Percentiles rank a stretch among this genome's conserved stretches.
Evolutionary conservation across 2,329 filamentous ascomycete species (phyloP).

Genomic region (Beauveria varroae): DNA sequence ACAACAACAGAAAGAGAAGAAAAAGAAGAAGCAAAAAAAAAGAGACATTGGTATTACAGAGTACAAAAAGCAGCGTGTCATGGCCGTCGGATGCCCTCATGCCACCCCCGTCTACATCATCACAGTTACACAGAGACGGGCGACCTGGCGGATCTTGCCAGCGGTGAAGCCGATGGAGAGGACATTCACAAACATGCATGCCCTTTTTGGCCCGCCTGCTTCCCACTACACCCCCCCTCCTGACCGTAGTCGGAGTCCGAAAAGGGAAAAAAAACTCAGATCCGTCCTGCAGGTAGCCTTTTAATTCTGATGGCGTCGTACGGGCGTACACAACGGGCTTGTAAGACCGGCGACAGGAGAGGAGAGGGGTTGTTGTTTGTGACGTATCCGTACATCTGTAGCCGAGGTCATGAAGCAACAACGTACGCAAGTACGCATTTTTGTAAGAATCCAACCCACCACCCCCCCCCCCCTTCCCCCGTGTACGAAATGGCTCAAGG

Average conservation of each 20-base stretch:
- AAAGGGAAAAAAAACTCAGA: not conserved
- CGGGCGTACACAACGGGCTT: not conserved
- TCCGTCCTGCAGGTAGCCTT: slow-evolving; percentile 5
- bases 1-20: not conserved
- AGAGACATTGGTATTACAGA: not conserved
- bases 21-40: not conserved
- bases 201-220: not conserved
- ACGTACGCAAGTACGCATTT: too few relatives aligned
- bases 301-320: not conserved
- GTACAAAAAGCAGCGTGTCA: not conserved
- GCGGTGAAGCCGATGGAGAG: not conserved
- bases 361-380: not conserved
- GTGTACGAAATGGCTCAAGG: too few relatives aligned
- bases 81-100: not conserved
- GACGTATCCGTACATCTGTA: not conserved
- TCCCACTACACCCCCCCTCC: not conserved
- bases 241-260: not conserved
- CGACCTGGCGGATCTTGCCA: not conserved
- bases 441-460: too few relatives aligned
- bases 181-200: not conserved
- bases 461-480: too few relatives aligned
- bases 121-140: not conserved
- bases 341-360: too few relatives aligned
- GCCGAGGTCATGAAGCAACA: not conserved
- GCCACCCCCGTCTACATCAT: not conserved